Percentiles rank a stretch among this genome's conserved stretches.
Conservation (phyloP, 1,284 basidiomycete genomes). For the Austroboletus olivaceoglutinosus region DNA sequence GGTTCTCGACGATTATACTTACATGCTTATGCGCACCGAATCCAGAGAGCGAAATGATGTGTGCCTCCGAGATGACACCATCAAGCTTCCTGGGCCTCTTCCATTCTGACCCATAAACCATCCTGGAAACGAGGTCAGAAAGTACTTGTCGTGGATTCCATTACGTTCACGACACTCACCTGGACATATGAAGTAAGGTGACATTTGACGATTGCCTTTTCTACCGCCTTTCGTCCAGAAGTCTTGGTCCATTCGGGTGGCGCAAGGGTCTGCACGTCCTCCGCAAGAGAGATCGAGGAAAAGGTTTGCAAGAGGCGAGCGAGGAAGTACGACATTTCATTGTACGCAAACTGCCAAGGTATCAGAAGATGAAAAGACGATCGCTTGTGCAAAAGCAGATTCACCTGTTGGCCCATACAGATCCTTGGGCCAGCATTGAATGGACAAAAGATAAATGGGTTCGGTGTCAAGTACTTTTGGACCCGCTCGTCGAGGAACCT, state of each 20-base stretch:
- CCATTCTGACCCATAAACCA: neutral
- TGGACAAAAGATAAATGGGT: slow-evolving; percentile 39
- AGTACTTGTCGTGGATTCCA: too few species aligned
- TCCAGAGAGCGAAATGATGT: too few species aligned
- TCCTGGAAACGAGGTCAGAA: neutral
- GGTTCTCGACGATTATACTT: too few species aligned
- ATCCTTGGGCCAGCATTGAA: slow-evolving; percentile 48
- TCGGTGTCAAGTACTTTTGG: slow-evolving; percentile 28
- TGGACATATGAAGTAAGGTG: slow-evolving; percentile 55
- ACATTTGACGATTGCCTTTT: slow-evolving; percentile 30
- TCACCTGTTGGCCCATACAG: slow-evolving; percentile 47
- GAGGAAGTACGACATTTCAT: slow-evolving; percentile 42
- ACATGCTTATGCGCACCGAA: too few species aligned
- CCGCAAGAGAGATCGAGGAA: slow-evolving; percentile 34
- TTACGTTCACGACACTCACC: too few species aligned
- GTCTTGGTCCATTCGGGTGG: slow-evolving; percentile 31
- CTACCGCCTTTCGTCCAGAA: slow-evolving; percentile 24
- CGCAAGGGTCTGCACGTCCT: slow-evolving; percentile 38
- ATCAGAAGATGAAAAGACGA: neutral
- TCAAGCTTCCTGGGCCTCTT: neutral
- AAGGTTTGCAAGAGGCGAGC: slow-evolving; percentile 41
- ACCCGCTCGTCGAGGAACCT: slow-evolving; percentile 38
- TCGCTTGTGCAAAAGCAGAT: neutral
- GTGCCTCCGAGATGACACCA: neutral
- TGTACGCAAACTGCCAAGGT: slow-evolving; percentile 39